Percentiles rank a stretch among this genome's conserved stretches.
Conservation (phyloP, 345 rosid species). For the Pistacia vera region DNA sequence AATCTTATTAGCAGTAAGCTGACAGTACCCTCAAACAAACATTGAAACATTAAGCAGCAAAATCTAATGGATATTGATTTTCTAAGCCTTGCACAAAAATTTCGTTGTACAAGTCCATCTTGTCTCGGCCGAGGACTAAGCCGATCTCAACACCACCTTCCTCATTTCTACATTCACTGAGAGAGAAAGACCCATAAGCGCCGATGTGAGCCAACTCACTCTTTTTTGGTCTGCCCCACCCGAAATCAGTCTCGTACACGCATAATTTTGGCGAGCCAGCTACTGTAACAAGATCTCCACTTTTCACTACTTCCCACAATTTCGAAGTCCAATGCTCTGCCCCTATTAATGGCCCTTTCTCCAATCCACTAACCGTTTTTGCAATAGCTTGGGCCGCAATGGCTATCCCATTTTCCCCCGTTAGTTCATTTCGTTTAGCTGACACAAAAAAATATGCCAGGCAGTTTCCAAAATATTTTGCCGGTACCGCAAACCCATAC, state of each 20-base stretch:
- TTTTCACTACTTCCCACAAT: not conserved
- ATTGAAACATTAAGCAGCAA: no score
- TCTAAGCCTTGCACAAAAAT: not conserved
- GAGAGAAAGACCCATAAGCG: conserved; percentile 6
- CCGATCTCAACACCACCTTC: conserved; percentile 34
- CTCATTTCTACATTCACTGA: conserved; percentile 26
- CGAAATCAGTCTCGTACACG: conserved; percentile 42
- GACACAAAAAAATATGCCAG: conserved; percentile 13
- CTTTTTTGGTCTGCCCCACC: conserved; percentile 47
- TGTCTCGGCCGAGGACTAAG: conserved; percentile 9
- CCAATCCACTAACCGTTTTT: conserved; percentile 24
- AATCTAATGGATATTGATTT: not conserved
- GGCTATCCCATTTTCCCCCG: conserved; percentile 32
- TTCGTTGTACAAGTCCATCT: conserved; percentile 17
- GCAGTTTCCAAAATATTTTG: conserved; percentile 43
- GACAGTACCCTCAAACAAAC: not conserved
- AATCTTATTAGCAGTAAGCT: no score
- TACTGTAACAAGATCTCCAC: conserved; percentile 6
- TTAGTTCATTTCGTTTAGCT: conserved; percentile 21
- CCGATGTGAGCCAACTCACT: conserved; percentile 26
- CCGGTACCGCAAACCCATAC: conserved; percentile 15
- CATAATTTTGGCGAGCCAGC: conserved; percentile 37
- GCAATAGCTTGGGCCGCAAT: conserved; percentile 40
- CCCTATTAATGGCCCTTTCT: conserved; percentile 21
- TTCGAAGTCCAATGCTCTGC: conserved; percentile 22